Evolutionary conservation across 768 basidiomycete genomes (phyloP).

Genomic region (Calocybe cyanea): DNA sequence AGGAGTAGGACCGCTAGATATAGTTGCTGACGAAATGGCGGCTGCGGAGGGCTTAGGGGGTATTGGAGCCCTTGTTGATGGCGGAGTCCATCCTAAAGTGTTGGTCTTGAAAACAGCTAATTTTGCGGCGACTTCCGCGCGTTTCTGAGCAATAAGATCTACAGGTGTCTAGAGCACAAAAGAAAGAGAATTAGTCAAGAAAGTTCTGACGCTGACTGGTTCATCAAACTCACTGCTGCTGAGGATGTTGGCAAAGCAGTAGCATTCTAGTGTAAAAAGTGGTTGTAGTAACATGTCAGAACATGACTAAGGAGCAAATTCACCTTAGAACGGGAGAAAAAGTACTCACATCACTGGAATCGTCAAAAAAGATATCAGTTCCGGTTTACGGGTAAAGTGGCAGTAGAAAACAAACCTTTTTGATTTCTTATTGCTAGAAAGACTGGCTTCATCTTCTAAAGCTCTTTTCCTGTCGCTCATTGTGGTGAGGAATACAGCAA

Average conservation of each 20-base stretch:
- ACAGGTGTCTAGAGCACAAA: constrained; percentile 23
- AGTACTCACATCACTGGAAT: constrained; percentile 68
- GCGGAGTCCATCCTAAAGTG: constrained; percentile 26
- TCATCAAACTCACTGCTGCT: constrained; percentile 36
- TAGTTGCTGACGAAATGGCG: constrained; percentile 28
- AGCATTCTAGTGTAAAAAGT: constrained; percentile 47
- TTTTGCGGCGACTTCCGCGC: constrained; percentile 83
- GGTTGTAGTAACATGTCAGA: constrained; percentile 74
- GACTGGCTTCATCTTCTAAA: constrained; percentile 51
- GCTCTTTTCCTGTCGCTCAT: constrained; percentile 71
- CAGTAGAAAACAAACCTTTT: constrained; percentile 52
- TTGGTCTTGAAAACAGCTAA: constrained; percentile 67
- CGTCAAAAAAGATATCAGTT: constrained; percentile 17
- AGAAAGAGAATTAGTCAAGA: not conserved
- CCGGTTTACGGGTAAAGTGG: constrained; percentile 6
- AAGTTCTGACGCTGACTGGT: not conserved
- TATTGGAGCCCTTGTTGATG: constrained; percentile 35
- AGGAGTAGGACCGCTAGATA: constrained; percentile 41
- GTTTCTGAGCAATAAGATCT: constrained; percentile 77
- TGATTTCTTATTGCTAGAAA: constrained; percentile 49
- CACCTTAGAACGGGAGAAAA: constrained; percentile 56
- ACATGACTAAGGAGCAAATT: constrained; percentile 50
- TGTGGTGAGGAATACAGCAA: constrained; percentile 1
- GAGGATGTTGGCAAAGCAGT: constrained; percentile 41
- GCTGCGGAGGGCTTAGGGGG: constrained; percentile 35